Conservation (phyloP, 1,284 basidiomycete species). For the Singerocomus inundabilis region DNA sequence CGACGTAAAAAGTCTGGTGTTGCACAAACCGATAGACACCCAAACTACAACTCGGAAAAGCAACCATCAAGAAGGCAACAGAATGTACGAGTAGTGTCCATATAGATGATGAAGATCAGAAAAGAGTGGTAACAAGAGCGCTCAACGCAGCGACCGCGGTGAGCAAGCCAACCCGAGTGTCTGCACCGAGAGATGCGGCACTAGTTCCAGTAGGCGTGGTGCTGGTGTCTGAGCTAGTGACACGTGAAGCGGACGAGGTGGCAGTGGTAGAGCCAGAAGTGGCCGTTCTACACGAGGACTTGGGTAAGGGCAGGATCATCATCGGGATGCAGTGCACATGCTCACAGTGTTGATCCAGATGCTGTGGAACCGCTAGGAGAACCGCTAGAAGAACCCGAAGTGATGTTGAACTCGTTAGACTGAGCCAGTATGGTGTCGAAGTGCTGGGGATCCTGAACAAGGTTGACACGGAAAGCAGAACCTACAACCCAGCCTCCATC, state of each 20-base stretch:
- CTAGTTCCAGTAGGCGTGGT: conserved; percentile 28
- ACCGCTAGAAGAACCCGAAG: conserved; percentile 25
- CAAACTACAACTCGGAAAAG: not conserved
- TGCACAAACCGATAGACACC: not conserved
- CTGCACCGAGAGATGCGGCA: conserved; percentile 29
- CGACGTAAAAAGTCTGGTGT: too few species aligned
- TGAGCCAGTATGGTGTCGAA: conserved; percentile 61
- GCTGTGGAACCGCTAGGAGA: conserved; percentile 18
- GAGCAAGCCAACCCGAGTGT: conserved; percentile 30
- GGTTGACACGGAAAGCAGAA: conserved; percentile 63
- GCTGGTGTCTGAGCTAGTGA: conserved; percentile 25
- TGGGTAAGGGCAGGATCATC: conserved; percentile 6
- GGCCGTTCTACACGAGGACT: conserved; percentile 18
- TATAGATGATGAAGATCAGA: conserved; percentile 14
- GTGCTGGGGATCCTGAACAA: conserved; percentile 50
- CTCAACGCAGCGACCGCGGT: conserved; percentile 31
- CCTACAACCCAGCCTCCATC: conserved; percentile 59
- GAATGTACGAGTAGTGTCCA: not conserved
- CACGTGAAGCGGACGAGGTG: conserved; percentile 17
- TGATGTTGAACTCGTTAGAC: conserved; percentile 58
- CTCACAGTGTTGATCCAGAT: conserved; percentile 24
- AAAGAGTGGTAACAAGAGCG: conserved; percentile 20
- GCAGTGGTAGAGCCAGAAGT: conserved; percentile 19
- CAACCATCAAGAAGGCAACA: not conserved
- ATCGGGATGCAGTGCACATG: not conserved